A percentile compares a stretch with the other conserved stretches of the same genome.
phyloP scores from a whole-genome alignment of 2,329 filamentous ascomycete genomes.

The Domatiomyces globalis region DNA sequence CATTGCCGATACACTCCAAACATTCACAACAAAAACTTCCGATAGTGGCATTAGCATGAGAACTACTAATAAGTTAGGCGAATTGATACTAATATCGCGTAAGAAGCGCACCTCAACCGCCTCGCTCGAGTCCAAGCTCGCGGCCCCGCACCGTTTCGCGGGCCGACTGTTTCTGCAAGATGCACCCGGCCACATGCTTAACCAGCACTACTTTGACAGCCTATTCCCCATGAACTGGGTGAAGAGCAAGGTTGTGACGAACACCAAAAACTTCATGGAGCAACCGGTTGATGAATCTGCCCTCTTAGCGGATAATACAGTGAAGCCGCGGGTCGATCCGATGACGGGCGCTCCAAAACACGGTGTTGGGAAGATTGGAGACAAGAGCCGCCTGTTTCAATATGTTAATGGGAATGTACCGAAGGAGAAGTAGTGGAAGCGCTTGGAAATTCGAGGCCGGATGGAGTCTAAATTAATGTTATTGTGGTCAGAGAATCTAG shows the following conservation, averaged over 20 bases:
- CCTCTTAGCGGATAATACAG: too few species aligned
- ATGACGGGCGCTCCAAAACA: neutral
- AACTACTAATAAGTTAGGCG: too few species aligned
- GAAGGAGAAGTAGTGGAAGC: conserved; percentile 4
- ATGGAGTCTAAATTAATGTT: neutral
- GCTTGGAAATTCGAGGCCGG: neutral
- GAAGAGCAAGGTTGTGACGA: too few species aligned
- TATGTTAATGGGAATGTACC: too few species aligned
- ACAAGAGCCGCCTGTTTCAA: neutral
- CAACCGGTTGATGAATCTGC: neutral
- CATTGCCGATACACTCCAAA: neutral
- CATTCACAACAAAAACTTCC: neutral
- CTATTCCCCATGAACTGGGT: conserved; percentile 26
- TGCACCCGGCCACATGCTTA: conserved; percentile 30
- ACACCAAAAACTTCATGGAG: too few species aligned
- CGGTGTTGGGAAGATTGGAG: neutral
- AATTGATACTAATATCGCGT: neutral
- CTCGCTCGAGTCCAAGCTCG: conserved; percentile 1
- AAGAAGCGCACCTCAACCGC: conserved; percentile 1
- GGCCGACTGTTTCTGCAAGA: conserved; percentile 35
- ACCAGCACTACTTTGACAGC: conserved; percentile 31
- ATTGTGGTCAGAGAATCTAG: too few species aligned
- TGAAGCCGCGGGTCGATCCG: too few species aligned
- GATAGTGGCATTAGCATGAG: neutral
- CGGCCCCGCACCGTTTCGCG: conserved; percentile 31